Base-by-base conservation (phyloP, 148 eudicot species). In the Nyssa sinensis region DNA sequence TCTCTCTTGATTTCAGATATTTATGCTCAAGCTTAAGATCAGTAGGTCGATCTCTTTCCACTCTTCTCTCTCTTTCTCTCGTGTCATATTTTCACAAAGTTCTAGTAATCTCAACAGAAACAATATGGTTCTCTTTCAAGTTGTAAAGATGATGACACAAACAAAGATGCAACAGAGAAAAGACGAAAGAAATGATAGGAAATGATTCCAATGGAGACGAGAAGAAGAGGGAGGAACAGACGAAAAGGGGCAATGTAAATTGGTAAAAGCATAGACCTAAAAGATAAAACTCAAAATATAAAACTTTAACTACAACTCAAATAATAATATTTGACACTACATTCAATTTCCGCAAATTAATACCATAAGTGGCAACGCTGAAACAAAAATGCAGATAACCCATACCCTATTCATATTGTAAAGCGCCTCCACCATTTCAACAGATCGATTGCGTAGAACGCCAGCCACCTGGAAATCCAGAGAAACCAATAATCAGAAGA, bases 401-500 rank as follows among this genome's bases (percentile, higher is more conserved):
- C 90, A 78, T 82, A 89, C 93, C 70, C 82, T 82, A 67, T 86
- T 89, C 88, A 86, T 86, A 57, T 69, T 81, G 81, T 86, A 85
- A 71, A 89, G 87, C 24, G 88, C 90, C 81, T 86, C 93, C 64
- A 89, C 84, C 90, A 85, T 89, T 27, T 85, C 87, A n/a, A 73
- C 53, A 33, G 90, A 84, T 78, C 93, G 81, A 80, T 86, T 78
- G 10, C 80, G 84, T 75, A 89, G 73, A 69, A 41, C 32, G 28
- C 41, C 58, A 1, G 87, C 85, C 74, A 89, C 88, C 93, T 89
- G 64, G 78, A 81, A 79, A 74, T 63, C n/a, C 33, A 67, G 12
- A 64, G 21, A 19, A 44, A 44, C 51, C 51, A 44, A 11, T 44
- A 1, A 44, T 44, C 51, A 44, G 44, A 44, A 44, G 51, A 44